Conservation (phyloP, 2,329 filamentous ascomycete species). For the Mycosphaerella arachidis region DNA sequence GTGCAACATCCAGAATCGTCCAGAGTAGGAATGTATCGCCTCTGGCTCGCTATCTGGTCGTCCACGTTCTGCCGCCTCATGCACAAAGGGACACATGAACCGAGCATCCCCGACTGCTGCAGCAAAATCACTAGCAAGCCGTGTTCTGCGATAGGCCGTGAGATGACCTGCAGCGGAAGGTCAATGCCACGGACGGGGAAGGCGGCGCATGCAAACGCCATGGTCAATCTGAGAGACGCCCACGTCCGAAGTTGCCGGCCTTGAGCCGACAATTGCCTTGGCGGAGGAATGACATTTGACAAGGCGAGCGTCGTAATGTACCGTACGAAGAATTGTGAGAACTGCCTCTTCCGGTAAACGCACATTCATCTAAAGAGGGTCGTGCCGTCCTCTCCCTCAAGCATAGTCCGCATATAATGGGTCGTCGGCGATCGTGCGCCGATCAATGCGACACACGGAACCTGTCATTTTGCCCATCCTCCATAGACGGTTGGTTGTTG, state of each 20-base stretch:
- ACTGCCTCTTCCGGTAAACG: not conserved
- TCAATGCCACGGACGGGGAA: slow-evolving; percentile 2
- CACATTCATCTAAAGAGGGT: not conserved
- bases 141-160: not conserved
- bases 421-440: not conserved
- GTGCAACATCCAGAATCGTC: not conserved
- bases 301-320: not conserved
- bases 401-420: not conserved
- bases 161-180: slow-evolving; percentile 4
- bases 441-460: not conserved
- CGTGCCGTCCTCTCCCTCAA: slow-evolving; percentile 3
- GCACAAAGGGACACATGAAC: not conserved
- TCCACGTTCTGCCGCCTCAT: not conserved
- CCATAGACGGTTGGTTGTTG: slow-evolving; percentile 2
- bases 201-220: not conserved
- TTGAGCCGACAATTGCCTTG: not conserved
- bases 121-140: not conserved
- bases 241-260: not conserved
- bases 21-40: not conserved
- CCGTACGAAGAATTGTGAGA: not conserved
- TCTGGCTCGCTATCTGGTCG: not conserved
- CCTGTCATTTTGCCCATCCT: slow-evolving; percentile 2
- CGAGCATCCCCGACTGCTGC: not conserved
- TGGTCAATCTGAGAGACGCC: not conserved
- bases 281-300: not conserved